These are phyloP conservation scores for Pouteria campechiana DNA, from an alignment of 179 eudicot species.

Conservation along the genomic window DNA sequence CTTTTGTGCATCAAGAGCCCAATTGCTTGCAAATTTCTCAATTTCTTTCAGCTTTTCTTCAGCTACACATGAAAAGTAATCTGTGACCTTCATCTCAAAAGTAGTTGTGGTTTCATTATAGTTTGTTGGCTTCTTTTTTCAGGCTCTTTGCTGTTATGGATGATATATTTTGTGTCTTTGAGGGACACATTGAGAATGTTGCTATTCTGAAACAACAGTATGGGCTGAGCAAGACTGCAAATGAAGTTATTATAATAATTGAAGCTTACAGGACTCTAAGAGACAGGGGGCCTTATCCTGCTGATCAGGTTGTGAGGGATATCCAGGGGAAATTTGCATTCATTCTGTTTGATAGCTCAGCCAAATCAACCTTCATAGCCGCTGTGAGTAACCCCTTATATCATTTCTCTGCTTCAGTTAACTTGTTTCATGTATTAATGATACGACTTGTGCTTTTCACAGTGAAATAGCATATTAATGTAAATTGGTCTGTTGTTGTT, in stretches of 20 bases:
- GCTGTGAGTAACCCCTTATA: constrained; percentile 44
- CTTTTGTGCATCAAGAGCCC: not conserved
- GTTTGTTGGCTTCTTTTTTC: not conserved
- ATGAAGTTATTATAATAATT: constrained; percentile 77
- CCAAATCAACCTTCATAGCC: constrained; percentile 64
- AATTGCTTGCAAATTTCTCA: not conserved
- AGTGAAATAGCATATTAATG: too few species aligned
- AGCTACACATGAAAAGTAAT: too few species aligned
- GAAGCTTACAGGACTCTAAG: constrained; percentile 87
- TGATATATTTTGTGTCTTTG: constrained; percentile 82
- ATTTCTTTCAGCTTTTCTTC: not conserved
- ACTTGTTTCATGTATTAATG: too few species aligned
- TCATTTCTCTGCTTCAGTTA: too few species aligned
- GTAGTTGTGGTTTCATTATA: not conserved
- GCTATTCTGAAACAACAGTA: constrained; percentile 90
- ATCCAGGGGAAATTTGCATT: constrained; percentile 82
- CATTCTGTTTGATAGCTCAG: constrained; percentile 61
- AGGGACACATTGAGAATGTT: constrained; percentile 82
- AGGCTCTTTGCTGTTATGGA: constrained; percentile 87
- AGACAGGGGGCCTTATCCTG: constrained; percentile 96
- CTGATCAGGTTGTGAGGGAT: constrained; percentile 78
- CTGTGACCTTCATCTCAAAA: too few species aligned
- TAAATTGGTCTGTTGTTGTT: too few species aligned
- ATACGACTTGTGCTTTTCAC: too few species aligned
- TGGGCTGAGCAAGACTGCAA: constrained; percentile 69